Conservation (phyloP, 306 rosid species). For the Abrus pulchellus region DNA sequence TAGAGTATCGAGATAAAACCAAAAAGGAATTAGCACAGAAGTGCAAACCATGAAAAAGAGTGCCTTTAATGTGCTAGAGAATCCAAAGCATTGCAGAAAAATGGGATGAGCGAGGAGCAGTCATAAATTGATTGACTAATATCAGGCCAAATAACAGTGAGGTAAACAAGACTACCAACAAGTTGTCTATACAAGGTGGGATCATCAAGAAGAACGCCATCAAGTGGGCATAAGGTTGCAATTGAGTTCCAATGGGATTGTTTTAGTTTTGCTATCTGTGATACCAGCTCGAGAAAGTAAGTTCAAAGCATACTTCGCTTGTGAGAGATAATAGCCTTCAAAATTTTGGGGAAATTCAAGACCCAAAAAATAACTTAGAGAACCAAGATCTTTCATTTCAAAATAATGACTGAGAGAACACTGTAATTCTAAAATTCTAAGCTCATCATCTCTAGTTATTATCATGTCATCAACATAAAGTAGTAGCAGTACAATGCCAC, state of each 20-base stretch:
- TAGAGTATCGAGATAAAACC: background rate
- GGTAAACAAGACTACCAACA: no score
- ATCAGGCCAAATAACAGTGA: no score
- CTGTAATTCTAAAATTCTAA: background rate
- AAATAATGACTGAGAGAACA: background rate
- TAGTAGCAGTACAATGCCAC: background rate
- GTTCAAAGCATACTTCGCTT: background rate
- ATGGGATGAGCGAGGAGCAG: no score
- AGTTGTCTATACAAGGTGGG: no score
- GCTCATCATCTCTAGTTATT: background rate
- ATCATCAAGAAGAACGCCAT: no score
- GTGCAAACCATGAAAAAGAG: background rate
- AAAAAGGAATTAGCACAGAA: no score
- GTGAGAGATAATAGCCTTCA: no score
- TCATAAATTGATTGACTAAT: no score
- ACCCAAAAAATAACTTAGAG: background rate
- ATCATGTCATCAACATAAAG: slow-evolving; percentile 30
- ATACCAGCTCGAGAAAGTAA: background rate
- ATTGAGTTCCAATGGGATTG: background rate
- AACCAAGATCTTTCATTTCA: background rate
- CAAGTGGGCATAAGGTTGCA: no score
- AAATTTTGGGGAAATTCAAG: background rate
- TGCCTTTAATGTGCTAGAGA: background rate
- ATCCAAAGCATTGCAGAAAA: no score
- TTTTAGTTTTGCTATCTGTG: background rate